Evolutionary conservation across 176 grass and related monocot species (phyloP).

Genomic region (Oryza meyeriana): DNA sequence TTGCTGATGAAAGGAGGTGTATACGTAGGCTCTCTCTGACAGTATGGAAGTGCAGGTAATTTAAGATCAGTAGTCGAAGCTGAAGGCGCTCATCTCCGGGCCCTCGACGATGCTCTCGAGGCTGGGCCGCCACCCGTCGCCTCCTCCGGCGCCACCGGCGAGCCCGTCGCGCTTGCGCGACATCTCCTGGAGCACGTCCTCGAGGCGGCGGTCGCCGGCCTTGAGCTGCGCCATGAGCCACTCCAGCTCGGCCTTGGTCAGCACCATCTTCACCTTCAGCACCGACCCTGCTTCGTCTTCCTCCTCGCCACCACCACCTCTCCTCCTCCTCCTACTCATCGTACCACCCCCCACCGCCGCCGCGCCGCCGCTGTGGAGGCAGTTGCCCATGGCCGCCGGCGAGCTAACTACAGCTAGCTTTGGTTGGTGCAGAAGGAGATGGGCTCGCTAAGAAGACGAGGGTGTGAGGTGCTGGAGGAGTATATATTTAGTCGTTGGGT

Average conservation of each 20-base stretch:
- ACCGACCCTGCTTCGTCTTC: constrained; percentile 4
- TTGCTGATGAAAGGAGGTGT: neutral
- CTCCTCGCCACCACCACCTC: neutral
- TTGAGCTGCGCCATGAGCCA: constrained; percentile 69
- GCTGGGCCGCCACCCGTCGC: constrained; percentile 52
- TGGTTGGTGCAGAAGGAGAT: neutral
- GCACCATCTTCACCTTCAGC: constrained; percentile 65
- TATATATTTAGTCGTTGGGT: constrained; percentile 2
- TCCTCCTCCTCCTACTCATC: neutral
- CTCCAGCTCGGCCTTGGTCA: constrained; percentile 73
- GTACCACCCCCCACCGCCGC: neutral
- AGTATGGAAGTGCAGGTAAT: no score
- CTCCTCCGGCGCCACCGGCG: neutral
- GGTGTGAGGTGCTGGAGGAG: neutral
- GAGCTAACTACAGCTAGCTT: neutral
- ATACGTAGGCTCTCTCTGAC: neutral
- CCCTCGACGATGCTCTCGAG: constrained; percentile 69
- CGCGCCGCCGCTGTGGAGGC: constrained; percentile 13
- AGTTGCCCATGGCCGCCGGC: constrained; percentile 44
- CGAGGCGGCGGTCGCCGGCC: constrained; percentile 45
- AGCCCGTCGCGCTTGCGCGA: constrained; percentile 19
- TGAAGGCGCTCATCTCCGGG: constrained; percentile 24
- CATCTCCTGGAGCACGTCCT: constrained; percentile 66
- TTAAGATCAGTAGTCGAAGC: neutral
- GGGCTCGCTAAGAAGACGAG: neutral